Evolutionary conservation across 345 rosid genomes (phyloP).

Genomic region (Cardamine resedifolia): DNA sequence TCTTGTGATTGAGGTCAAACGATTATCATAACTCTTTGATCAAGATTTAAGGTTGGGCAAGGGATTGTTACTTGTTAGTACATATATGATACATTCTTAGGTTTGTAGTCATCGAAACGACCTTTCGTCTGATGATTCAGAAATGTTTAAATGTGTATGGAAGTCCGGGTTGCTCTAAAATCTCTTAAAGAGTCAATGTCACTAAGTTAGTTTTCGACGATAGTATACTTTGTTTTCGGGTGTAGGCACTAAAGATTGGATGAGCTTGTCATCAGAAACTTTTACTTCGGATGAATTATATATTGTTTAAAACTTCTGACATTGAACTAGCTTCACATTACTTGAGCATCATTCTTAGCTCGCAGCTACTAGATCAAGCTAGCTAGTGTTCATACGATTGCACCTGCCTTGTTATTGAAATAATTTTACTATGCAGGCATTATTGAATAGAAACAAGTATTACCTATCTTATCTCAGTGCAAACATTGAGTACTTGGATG

Average conservation of each 20-base stretch:
- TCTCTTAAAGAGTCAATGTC: neutral
- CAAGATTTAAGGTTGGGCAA: neutral
- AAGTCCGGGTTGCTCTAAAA: neutral
- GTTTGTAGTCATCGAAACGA: too few relatives aligned
- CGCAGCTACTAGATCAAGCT: conserved; percentile 1
- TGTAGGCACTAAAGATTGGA: conserved; percentile 1
- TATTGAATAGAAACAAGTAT: neutral
- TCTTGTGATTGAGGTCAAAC: neutral
- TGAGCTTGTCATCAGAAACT: neutral
- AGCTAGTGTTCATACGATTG: conserved; percentile 5
- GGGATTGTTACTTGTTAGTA: too few relatives aligned
- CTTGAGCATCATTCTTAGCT: conserved; percentile 4
- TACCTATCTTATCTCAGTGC: neutral
- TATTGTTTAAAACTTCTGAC: neutral
- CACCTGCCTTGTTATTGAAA: neutral
- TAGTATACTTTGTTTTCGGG: neutral
- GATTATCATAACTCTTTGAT: too few relatives aligned
- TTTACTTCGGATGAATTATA: neutral
- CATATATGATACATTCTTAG: too few relatives aligned
- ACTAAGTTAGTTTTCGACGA: neutral
- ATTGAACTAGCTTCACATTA: conserved; percentile 11
- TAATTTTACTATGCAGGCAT: neutral
- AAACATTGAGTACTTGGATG: neutral
- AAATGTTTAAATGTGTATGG: neutral
- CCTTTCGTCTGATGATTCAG: neutral